Conservation (phyloP, 331 rosid genomes). For the Telfairia occidentalis region DNA sequence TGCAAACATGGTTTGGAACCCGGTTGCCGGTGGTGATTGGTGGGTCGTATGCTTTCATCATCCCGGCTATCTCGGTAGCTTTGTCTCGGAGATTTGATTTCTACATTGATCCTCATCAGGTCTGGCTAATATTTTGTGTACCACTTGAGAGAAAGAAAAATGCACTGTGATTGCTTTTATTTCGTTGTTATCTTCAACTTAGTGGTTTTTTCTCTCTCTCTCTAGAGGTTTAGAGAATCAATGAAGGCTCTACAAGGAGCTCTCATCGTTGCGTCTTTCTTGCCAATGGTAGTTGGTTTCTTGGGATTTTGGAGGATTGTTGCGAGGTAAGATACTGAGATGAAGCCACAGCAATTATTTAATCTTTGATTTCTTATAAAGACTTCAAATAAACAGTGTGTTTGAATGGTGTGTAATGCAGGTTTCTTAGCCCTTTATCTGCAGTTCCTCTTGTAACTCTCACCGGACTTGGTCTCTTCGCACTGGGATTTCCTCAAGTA, state of each 20-base stretch:
- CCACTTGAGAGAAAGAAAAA: background rate
- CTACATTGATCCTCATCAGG: conserved; percentile 52
- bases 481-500: conserved; percentile 64
- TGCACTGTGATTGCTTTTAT: background rate
- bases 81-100: conserved; percentile 41
- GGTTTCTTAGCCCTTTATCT: conserved; percentile 77
- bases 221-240: conserved; percentile 58
- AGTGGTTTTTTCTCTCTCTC: background rate
- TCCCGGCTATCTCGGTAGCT: conserved; percentile 51
- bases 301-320: conserved; percentile 74
- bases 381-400: background rate
- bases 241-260: conserved; percentile 77
- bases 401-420: conserved; percentile 18
- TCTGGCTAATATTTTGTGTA: conserved; percentile 4
- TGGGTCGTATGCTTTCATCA: conserved; percentile 54
- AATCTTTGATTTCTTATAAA: background rate
- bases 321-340: conserved; percentile 34
- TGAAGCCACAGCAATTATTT: background rate
- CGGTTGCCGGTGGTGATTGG: conserved; percentile 80
- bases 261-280: conserved; percentile 47
- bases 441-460: conserved; percentile 77
- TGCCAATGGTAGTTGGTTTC: conserved; percentile 63
- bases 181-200: background rate
- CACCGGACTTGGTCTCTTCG: conserved; percentile 71
- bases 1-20: conserved; percentile 66